Evolutionary conservation across 106 monocot species (phyloP).

Genomic region (Ottelia alismoides): DNA sequence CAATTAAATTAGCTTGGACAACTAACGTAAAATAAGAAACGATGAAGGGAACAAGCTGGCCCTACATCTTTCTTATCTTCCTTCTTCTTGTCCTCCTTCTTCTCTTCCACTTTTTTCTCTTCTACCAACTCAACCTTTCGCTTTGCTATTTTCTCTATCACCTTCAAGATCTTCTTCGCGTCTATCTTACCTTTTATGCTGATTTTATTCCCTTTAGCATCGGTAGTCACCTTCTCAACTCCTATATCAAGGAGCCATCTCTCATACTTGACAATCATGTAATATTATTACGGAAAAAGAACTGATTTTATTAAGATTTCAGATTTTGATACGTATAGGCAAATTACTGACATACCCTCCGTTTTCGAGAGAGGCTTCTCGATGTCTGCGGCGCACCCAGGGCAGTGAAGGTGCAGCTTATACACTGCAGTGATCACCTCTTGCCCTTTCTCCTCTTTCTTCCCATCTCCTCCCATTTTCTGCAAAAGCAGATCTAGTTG

Average conservation of each 20-base stretch:
- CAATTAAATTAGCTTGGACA: too few species aligned
- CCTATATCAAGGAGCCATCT: constrained; percentile 23
- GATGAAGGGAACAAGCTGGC: background rate
- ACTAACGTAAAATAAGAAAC: background rate
- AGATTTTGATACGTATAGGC: background rate
- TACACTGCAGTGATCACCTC: constrained; percentile 57
- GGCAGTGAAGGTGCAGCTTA: constrained; percentile 67
- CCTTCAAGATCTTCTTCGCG: constrained; percentile 34
- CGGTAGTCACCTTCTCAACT: constrained; percentile 53
- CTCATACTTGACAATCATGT: background rate
- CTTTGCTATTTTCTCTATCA: constrained; percentile 33
- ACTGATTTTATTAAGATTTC: background rate
- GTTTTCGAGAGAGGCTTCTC: constrained; percentile 29
- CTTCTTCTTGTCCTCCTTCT: constrained; percentile 13
- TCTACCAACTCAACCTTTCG: constrained; percentile 57
- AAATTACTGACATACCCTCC: constrained; percentile 15
- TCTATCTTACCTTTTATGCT: constrained; percentile 59
- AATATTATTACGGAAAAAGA: background rate
- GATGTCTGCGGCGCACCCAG: constrained; percentile 33
- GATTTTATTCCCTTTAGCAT: constrained; percentile 38
- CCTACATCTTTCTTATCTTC: constrained; percentile 44
- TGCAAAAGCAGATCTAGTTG: background rate
- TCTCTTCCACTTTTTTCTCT: too few species aligned
- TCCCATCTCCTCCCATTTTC: constrained; percentile 23
- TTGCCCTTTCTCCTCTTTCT: constrained; percentile 16